Percentiles rank a stretch among this genome's conserved stretches.
Evolutionary conservation across 495 filamentous ascomycete genomes (phyloP).

Genomic region (Lindgomyces ingoldianus): DNA sequence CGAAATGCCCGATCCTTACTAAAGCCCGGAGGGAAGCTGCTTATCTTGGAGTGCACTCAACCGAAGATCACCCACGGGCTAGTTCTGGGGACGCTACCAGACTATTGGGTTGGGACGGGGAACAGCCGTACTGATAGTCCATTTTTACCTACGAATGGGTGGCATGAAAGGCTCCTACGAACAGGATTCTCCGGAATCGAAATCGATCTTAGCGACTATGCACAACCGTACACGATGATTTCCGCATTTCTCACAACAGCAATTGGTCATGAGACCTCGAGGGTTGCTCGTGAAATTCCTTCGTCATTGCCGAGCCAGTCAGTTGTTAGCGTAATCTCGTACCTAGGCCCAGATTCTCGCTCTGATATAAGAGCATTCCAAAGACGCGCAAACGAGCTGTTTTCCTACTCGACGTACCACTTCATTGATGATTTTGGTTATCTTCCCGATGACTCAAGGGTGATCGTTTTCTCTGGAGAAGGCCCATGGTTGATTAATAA

Average conservation of each 20-base stretch:
- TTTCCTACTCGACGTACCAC: not conserved
- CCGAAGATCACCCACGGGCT: not conserved
- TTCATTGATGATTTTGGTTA: too few species aligned
- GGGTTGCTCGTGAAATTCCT: too few species aligned
- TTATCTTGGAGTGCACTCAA: slow-evolving; percentile 18
- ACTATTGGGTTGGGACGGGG: not conserved
- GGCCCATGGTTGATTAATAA: too few species aligned
- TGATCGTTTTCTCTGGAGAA: too few species aligned
- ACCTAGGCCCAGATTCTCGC: too few species aligned
- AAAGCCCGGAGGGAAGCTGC: slow-evolving; percentile 23
- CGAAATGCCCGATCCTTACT: slow-evolving; percentile 14
- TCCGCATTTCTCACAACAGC: slow-evolving; percentile 1
- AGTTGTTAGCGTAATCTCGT: too few species aligned
- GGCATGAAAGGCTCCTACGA: not conserved
- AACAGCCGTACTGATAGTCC: slow-evolving; percentile 10
- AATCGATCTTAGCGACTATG: slow-evolving; percentile 10
- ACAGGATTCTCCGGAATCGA: slow-evolving; percentile 23
- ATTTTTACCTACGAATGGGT: not conserved
- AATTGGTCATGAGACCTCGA: too few species aligned
- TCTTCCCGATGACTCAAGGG: too few species aligned
- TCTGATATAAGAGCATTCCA: not conserved
- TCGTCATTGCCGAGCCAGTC: too few species aligned
- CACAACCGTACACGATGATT: not conserved
- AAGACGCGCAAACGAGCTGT: not conserved
- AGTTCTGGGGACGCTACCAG: slow-evolving; percentile 2